Evolutionary conservation across 306 rosid genomes (phyloP).

Genomic region (Fragaria iinumae): DNA sequence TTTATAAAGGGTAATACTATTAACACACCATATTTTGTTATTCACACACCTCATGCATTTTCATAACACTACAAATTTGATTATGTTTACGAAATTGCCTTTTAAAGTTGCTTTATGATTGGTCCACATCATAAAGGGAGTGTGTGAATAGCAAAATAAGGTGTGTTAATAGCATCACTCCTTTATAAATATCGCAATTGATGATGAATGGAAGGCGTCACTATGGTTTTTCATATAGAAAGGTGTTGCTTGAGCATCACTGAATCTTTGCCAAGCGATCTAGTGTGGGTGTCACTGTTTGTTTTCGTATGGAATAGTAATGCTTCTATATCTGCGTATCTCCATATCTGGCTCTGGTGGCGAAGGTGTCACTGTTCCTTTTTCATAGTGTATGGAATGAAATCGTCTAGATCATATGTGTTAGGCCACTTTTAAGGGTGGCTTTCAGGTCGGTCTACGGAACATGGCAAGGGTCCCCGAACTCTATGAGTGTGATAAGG

Average conservation of each 20-base stretch:
- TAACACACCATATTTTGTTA: too few species aligned
- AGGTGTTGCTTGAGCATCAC: neutral
- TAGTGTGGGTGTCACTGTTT: neutral
- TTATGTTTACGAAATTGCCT: too few species aligned
- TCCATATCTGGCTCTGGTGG: neutral
- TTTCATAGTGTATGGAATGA: neutral
- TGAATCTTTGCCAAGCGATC: conserved; percentile 4
- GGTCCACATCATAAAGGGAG: too few species aligned
- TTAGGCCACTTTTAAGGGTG: neutral
- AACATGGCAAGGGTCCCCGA: conserved; percentile 2
- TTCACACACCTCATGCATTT: too few species aligned
- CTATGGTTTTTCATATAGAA: too few species aligned
- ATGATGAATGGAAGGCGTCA: neutral
- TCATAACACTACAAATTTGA: too few species aligned
- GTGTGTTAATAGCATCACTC: too few species aligned
- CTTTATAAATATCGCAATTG: neutral
- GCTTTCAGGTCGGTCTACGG: neutral
- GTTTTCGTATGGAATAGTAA: neutral
- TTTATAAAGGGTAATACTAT: too few species aligned
- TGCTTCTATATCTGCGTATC: neutral
- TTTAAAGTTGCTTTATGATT: too few species aligned
- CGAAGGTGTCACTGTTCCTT: neutral
- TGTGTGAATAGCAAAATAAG: too few species aligned
- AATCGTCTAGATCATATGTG: neutral
- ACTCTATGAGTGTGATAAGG: neutral